phyloP scores from a whole-genome alignment of 306 rosid species.

The Lotus japonicus region DNA sequence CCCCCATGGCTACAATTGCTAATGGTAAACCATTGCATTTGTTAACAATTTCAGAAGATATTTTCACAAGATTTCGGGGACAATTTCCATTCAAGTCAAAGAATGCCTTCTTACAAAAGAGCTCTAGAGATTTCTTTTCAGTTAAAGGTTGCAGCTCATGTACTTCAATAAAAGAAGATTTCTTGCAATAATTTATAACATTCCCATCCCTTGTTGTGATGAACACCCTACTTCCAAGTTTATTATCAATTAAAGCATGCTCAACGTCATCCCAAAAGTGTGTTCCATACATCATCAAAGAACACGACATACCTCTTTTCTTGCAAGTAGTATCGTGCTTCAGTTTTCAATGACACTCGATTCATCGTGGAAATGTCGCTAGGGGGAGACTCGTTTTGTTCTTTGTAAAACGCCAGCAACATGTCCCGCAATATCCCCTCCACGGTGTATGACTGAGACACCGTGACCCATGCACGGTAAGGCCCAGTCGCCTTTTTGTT shows the following conservation, averaged over 20 bases:
- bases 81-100: background rate
- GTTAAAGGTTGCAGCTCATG: background rate
- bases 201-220: background rate
- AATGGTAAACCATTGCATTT: background rate
- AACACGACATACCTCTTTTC: background rate
- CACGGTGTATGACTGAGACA: background rate
- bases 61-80: background rate
- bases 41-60: background rate
- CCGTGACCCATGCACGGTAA: background rate
- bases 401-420: background rate
- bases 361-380: background rate
- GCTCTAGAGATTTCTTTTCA: background rate
- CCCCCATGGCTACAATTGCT: background rate
- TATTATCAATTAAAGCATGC: background rate
- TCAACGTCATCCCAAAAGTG: background rate
- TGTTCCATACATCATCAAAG: slow-evolving; percentile 1
- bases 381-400: background rate
- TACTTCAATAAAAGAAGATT: background rate
- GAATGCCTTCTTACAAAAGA: background rate
- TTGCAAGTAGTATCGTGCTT: background rate
- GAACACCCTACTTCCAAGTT: background rate
- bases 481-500: background rate
- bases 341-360: background rate
- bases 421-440: background rate
- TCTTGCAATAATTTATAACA: background rate